Conservation (phyloP, 495 filamentous ascomycete species). For the Penicillium angulare region DNA sequence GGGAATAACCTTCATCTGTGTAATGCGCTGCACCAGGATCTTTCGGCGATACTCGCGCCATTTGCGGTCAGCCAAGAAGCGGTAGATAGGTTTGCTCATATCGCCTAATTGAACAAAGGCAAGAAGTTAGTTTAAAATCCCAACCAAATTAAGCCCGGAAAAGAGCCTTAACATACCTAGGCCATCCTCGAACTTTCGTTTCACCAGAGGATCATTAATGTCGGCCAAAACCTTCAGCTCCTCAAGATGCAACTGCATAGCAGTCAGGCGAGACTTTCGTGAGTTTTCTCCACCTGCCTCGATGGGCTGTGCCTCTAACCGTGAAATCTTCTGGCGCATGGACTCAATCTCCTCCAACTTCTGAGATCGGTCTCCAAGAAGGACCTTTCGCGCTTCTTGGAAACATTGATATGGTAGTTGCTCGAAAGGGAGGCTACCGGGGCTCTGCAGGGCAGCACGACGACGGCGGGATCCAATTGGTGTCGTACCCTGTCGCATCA, state of each 20-base stretch:
- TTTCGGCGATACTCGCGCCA: constrained; percentile 79
- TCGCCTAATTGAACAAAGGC: constrained; percentile 57
- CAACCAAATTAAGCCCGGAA: background rate
- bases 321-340: constrained; percentile 57
- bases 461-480: constrained; percentile 81
- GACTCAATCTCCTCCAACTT: constrained; percentile 68
- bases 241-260: constrained; percentile 73
- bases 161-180: constrained; percentile 56
- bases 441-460: constrained; percentile 68
- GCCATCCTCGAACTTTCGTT: constrained; percentile 93
- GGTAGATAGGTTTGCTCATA: constrained; percentile 96
- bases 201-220: constrained; percentile 92
- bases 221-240: constrained; percentile 85
- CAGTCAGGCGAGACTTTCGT: constrained; percentile 64
- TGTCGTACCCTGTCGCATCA: constrained; percentile 56
- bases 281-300: constrained; percentile 59
- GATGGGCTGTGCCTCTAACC: constrained; percentile 56
- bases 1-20: constrained; percentile 86
- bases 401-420: constrained; percentile 94
- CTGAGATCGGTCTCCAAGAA: constrained; percentile 75
- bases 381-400: constrained; percentile 86
- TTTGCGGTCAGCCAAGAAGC: constrained; percentile 78
- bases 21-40: constrained; percentile 80
- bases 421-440: constrained; percentile 77
- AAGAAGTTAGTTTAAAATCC: background rate